Conservation (phyloP, 2,329 filamentous ascomycete genomes). For the Colletotrichum falcatum region DNA sequence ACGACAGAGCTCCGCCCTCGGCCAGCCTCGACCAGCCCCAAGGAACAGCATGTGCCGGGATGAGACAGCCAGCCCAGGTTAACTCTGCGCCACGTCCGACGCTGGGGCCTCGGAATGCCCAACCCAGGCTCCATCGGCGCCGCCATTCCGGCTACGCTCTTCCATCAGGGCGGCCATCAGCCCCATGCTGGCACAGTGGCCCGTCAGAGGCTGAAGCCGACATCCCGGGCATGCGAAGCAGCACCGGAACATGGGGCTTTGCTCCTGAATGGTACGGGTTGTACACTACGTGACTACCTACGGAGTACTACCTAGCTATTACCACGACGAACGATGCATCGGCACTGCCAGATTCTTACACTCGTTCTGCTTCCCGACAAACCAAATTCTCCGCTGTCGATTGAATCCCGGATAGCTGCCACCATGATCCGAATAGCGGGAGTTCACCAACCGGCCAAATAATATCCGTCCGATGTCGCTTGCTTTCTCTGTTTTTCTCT, state of each 20-base stretch:
- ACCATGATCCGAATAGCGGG: not conserved
- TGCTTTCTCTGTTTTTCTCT: not conserved
- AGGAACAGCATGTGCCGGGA: conserved; percentile 17
- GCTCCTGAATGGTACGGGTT: not conserved
- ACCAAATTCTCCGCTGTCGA: not conserved
- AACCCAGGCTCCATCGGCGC: conserved; percentile 23
- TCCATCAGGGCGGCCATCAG: conserved; percentile 23
- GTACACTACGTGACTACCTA: conserved; percentile 16
- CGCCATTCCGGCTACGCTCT: conserved; percentile 31
- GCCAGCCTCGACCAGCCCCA: conserved; percentile 10
- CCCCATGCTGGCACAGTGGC: not conserved
- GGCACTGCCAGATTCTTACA: not conserved
- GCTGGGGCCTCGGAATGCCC: conserved; percentile 30
- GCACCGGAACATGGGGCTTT: conserved; percentile 24
- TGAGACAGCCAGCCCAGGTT: conserved; percentile 21
- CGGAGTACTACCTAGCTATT: too few species aligned
- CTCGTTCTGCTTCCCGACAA: not conserved
- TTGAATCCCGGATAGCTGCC: not conserved
- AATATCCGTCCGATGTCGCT: not conserved
- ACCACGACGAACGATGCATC: too few species aligned
- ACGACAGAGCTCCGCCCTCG: conserved; percentile 1
- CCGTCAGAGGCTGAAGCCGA: conserved; percentile 25
- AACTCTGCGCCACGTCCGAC: conserved; percentile 37
- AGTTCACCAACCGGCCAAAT: too few species aligned
- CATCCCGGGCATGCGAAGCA: conserved; percentile 17